A percentile compares a stretch with the other conserved stretches of the same genome.
phyloP scores from a whole-genome alignment of 345 rosid species.

The Citrus medica region DNA sequence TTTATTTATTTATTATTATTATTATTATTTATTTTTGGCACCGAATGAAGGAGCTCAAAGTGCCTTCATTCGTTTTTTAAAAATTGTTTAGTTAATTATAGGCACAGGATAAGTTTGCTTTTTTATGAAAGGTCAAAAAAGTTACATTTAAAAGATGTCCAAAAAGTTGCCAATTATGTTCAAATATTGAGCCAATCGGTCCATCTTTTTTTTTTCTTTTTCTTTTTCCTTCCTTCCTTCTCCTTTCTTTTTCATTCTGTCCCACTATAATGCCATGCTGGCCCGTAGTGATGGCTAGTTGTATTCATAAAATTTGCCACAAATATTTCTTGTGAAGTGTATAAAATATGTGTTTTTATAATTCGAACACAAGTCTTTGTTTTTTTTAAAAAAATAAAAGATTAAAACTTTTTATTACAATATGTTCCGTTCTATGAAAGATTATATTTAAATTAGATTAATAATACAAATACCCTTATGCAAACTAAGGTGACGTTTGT shows the following conservation, averaged over 20 bases:
- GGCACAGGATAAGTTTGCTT: constrained; percentile 3
- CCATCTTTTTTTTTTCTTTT: too few relatives aligned
- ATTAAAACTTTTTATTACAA: too few relatives aligned
- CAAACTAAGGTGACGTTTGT: too few relatives aligned
- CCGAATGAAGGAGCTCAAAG: neutral
- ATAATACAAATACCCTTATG: too few relatives aligned
- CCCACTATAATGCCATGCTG: neutral
- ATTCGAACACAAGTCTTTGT: too few relatives aligned
- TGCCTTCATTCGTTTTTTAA: neutral
- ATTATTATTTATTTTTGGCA: neutral
- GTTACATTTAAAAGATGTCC: neutral
- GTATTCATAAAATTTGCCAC: neutral
- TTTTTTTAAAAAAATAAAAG: too few relatives aligned
- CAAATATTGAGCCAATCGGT: neutral
- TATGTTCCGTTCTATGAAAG: too few relatives aligned
- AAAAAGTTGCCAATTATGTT: neutral
- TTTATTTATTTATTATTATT: too few relatives aligned
- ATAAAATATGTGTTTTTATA: too few relatives aligned
- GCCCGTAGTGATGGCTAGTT: neutral
- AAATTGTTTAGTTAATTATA: neutral
- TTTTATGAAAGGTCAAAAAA: constrained; percentile 4
- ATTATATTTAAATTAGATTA: too few relatives aligned
- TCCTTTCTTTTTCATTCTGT: neutral
- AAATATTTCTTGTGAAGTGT: neutral
- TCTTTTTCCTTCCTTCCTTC: too few relatives aligned